Evolutionary conservation across 352 stramenopile genomes (phyloP), one percentile per base, ranked within the genome.

Genomic region (Paralagenidium karlingii): DNA sequence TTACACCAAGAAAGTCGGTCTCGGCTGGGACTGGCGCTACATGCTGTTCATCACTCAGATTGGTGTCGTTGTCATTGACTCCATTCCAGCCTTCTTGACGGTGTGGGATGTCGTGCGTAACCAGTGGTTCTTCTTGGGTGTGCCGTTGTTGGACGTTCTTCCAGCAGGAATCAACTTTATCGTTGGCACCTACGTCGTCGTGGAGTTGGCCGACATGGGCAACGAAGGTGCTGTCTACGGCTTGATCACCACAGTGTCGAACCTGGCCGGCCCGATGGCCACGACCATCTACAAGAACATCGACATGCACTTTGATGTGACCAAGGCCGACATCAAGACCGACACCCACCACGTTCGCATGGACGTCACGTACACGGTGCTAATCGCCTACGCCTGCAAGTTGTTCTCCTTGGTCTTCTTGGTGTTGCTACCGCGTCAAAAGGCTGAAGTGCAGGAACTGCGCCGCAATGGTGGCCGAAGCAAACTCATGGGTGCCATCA

Each of bases 171-270:
- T 81, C 16, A 61, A 63, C 0, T 76, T 75, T 15, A 50, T 82
- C 28, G 40, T 85, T 8, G 47, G 61, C 26, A 48, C 71, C 10
- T 71, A 63, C n/a, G 38, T 76, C 3, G 81, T 63, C 0, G 68
- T 84, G 32, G 74, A 88, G 47, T 68, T 85, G 33, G 64, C 70
- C 7, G 74, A 88, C 29, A 62, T 53, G 33, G 58, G 58, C 27
- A 71, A 69, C 34, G 60, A 76, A 40, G 63, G 57, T 18, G 52
- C 60, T 2, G 60, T 65, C 20, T 61, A 62, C 4, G 44, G 48
- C 4, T 31, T 85, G 12, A 51, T 85, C 11, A 64, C 64, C 27
- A 62, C 59, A 27, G 54, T 79, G 27, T 55, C 60, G 26, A 71
- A 71, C 47, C 37, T 78, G 8, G 30, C 55, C 5, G 38, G 45